Base-by-base conservation (phyloP, 2,329 filamentous ascomycete genomes). In the Aspergillus candidus region DNA sequence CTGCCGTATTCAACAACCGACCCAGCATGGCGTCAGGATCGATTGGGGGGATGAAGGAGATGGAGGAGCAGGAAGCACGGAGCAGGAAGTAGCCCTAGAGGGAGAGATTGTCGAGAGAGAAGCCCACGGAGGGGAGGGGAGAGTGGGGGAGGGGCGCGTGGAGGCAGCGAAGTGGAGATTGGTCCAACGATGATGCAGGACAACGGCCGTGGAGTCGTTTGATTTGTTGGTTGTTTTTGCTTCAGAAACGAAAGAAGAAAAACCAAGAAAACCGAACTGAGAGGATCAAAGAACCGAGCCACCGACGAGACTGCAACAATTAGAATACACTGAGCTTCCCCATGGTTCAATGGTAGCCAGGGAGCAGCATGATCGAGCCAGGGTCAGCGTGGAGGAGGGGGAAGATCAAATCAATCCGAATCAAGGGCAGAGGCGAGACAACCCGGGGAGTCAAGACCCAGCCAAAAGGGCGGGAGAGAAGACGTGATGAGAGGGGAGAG, bases 1-100 rank as follows among this genome's bases (percentile, higher is more conserved):
- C 68, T 34, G 68, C 67, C 12, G 63, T 69, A 51, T 65, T 70
- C 34, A 72, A 58, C 27, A 72, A 60, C 47, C 68, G 63, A 43
- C 68, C 68, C 44, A 71, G 53, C 68, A 71, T 71, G 41, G 43
- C 66, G 60, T 53, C 46, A 43, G 47, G 43, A 33, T 38, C 44
- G 41, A 41, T 43, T 40, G 41, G 48, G 44, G 35, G 40, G 42
- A 52, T 45, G 42, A 46, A 47, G 47, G 42, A 43, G 34, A 44
- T 46, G 50, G 50, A 29, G 15, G 39, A 35, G 5, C 34, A 27
- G 35, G 30, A 34, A 40, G 12, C 22, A 27, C 22, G 22, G 22
- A 27, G 22, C 22, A 27, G 22, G 22, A 8, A 27, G 22, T 3
- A 27, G 22, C 10, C 22, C 22, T 27, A 27, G 22, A 27, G 22